A percentile compares a stretch with the other conserved stretches of the same genome.
Conservation (phyloP, 2,329 filamentous ascomycete species). For the Ilyonectria sp. region DNA sequence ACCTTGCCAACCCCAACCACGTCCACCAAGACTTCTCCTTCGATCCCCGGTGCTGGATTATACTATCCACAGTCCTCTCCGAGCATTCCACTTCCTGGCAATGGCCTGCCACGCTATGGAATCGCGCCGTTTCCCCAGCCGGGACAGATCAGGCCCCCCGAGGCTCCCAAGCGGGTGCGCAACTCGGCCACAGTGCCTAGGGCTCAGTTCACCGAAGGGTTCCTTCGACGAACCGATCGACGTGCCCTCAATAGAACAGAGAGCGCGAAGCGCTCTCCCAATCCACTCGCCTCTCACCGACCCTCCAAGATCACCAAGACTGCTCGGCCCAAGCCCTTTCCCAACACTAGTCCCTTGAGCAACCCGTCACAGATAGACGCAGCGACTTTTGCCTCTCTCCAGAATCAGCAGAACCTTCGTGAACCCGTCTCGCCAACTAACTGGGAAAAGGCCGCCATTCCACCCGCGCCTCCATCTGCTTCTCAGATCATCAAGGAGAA, state of each 20-base stretch:
- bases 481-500: slow-evolving; percentile 19
- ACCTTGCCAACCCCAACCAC: slow-evolving; percentile 5
- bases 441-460: background rate
- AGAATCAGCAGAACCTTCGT: background rate
- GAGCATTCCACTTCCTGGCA: background rate
- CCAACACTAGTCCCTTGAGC: background rate
- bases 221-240: background rate
- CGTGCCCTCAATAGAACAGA: background rate
- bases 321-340: slow-evolving; percentile 6
- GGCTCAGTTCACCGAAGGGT: background rate
- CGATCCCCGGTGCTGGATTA: background rate
- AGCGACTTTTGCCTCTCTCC: background rate
- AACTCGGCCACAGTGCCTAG: background rate
- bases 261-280: slow-evolving; percentile 4
- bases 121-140: background rate
- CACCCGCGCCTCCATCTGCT: slow-evolving; percentile 28
- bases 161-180: background rate
- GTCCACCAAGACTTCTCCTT: slow-evolving; percentile 6
- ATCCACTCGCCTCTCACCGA: slow-evolving; percentile 2
- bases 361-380: background rate
- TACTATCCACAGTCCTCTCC: background rate
- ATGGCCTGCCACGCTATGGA: background rate
- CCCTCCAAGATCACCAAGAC: slow-evolving; percentile 22
- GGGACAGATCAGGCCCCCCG: background rate
- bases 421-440: slow-evolving; percentile 16